These are phyloP conservation scores for Alternaria infectoria DNA, from an alignment of 2,329 filamentous ascomycete species.

Conservation along the genomic window DNA sequence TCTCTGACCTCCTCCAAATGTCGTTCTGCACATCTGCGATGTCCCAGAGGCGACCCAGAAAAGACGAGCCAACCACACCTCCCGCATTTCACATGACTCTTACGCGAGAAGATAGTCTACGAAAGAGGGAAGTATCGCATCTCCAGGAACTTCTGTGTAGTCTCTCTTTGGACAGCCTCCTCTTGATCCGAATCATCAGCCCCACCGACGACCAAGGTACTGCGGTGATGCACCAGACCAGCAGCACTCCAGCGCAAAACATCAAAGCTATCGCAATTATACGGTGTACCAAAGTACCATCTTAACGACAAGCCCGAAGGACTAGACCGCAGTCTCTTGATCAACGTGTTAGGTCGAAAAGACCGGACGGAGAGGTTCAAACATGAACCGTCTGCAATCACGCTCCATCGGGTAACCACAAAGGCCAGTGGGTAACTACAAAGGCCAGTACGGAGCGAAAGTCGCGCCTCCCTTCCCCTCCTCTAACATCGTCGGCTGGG, in stretches of 20 bases:
- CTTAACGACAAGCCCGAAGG: background rate
- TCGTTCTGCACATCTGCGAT: background rate
- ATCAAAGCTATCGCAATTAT: background rate
- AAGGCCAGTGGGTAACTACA: conserved; percentile 60
- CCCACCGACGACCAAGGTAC: background rate
- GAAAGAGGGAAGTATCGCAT: background rate
- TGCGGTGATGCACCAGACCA: background rate
- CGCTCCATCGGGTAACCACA: conserved; percentile 61
- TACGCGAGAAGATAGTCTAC: background rate
- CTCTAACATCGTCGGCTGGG: conserved; percentile 32
- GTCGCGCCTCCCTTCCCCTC: conserved; percentile 51
- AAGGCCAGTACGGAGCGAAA: conserved; percentile 60
- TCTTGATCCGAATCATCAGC: background rate
- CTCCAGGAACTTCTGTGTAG: background rate
- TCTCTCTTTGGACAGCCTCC: background rate
- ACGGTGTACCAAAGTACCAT: background rate
- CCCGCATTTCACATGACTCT: background rate
- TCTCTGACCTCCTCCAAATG: background rate
- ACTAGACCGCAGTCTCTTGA: background rate
- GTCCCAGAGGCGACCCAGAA: background rate
- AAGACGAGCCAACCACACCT: background rate
- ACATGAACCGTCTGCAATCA: too few relatives aligned
- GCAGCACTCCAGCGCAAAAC: background rate
- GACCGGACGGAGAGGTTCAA: background rate
- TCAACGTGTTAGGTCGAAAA: background rate